Evolutionary conservation across 805 yeast species (phyloP).

Genomic region (Hanseniaspora mollemarum): DNA sequence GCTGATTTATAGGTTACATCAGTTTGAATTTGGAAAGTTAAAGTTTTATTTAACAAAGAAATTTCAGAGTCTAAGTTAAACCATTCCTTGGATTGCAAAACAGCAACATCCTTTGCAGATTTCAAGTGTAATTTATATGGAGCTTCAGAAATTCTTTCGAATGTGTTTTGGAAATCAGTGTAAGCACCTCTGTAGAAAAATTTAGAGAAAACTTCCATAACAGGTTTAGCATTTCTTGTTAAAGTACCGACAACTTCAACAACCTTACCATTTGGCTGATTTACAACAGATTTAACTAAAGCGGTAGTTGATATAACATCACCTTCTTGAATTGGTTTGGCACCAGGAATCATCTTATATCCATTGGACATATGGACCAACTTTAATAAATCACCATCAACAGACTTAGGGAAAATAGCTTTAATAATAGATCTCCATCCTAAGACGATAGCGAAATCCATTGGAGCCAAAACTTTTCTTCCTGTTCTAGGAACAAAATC

Average conservation of each 20-base stretch:
- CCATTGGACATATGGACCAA: conserved; percentile 92
- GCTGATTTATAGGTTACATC: conserved; percentile 70
- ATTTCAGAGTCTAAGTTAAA: conserved; percentile 66
- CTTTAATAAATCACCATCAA: conserved; percentile 91
- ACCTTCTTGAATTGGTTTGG: conserved; percentile 76
- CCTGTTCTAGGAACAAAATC: conserved; percentile 85
- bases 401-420: conserved; percentile 92
- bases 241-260: conserved; percentile 91
- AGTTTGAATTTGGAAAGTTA: conserved; percentile 83
- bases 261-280: conserved; percentile 85
- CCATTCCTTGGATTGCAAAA: conserved; percentile 94
- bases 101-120: conserved; percentile 81
- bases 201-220: conserved; percentile 87
- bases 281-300: conserved; percentile 74
- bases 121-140: conserved; percentile 69
- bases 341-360: conserved; percentile 85
- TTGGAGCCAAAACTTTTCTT: conserved; percentile 80
- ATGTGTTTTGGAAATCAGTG: conserved; percentile 79
- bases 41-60: conserved; percentile 64
- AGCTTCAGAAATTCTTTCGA: conserved; percentile 75
- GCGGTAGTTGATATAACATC: conserved; percentile 78
- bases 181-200: conserved; percentile 94
- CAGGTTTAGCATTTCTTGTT: conserved; percentile 61
- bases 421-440: conserved; percentile 98
- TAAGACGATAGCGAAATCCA: conserved; percentile 97